Base-by-base conservation (phyloP, 352 stramenopile genomes). In the Elongisporangium anandrum region DNA sequence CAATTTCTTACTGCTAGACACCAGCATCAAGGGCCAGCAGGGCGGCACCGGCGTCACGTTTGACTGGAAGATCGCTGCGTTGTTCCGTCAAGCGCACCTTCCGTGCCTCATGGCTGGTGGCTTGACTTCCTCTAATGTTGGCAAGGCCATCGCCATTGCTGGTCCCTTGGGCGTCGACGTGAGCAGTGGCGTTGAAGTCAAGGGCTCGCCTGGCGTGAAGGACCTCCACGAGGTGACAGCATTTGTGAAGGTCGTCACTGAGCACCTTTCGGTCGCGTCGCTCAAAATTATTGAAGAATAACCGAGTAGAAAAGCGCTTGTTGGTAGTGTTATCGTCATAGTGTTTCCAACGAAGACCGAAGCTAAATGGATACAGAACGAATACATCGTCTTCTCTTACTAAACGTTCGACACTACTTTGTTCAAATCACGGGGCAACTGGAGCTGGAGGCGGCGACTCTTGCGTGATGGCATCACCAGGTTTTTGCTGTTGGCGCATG, bases 61-160 rank as follows among this genome's bases (percentile, higher is more conserved):
- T 72, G 97, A 99, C 85, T 98, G 95, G 90, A 92, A 79, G 29
- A 95, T 99, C 58, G 95, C 95, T 0, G 75, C 89, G 65, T 81
- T 90, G 20, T 86, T 99, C 51, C 86, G 89, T 64, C 88, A 92
- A 56, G 77, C 77, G 52, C 93, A 91, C 15, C 73, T 99, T 12
- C 97, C 96, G 12, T 97, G 98, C 24, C 85, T 99, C 29, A 97
- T 99, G 75, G 97, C 97, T 17, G 97, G 97, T 47, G 97, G 97
- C 7, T 79, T 99, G 34, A 97, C 78, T 1, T 76, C 95, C 12
- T 84, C 97, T 22, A 99, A 99, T 70, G 92, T 99, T 22, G 73
- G 68, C 16, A 96, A 97, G 60, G 93, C 89, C 41, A 81, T 98
- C 47, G 68, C 79, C 2, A 62, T 74, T 34, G 82, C 84, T 24